Percentiles rank a stretch among this genome's conserved stretches.
Evolutionary conservation across 441 rosid genomes (phyloP).

Genomic region (Croton setiger): DNA sequence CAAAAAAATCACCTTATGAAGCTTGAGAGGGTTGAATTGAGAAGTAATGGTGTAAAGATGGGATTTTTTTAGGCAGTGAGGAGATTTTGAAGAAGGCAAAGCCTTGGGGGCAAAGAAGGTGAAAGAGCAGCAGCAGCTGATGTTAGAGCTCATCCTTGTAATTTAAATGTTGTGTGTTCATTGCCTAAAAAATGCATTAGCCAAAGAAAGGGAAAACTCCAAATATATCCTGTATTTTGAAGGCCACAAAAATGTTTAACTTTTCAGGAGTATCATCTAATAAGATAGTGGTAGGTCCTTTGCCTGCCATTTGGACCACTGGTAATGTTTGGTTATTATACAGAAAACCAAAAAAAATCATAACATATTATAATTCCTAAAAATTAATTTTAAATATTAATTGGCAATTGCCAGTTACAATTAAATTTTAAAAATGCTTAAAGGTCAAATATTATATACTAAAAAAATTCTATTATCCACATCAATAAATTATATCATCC

Average conservation of each 20-base stretch:
- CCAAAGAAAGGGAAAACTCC: background rate
- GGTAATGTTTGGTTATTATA: too few species aligned
- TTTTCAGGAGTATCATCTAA: background rate
- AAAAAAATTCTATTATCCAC: too few species aligned
- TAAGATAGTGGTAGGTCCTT: background rate
- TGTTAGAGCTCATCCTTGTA: constrained; percentile 24
- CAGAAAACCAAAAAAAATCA: too few species aligned
- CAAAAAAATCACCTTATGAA: constrained; percentile 21
- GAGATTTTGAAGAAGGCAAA: constrained; percentile 42
- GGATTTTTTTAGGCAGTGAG: constrained; percentile 18
- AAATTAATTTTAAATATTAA: too few species aligned
- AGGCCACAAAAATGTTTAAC: constrained; percentile 15
- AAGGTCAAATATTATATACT: too few species aligned
- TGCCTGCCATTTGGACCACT: background rate
- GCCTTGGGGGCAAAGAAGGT: constrained; percentile 37
- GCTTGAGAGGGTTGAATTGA: constrained; percentile 24
- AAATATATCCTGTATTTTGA: background rate
- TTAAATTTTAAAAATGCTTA: too few species aligned
- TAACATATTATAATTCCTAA: too few species aligned
- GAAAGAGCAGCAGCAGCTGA: constrained; percentile 37
- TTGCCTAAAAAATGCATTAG: constrained; percentile 20
- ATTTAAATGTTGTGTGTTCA: constrained; percentile 19
- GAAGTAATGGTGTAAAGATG: constrained; percentile 24
- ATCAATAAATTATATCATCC: too few species aligned
- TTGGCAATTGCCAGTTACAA: too few species aligned